phyloP scores from a whole-genome alignment of 371 early-diverging fungal species.

The Encephalitozoon cuniculi region DNA sequence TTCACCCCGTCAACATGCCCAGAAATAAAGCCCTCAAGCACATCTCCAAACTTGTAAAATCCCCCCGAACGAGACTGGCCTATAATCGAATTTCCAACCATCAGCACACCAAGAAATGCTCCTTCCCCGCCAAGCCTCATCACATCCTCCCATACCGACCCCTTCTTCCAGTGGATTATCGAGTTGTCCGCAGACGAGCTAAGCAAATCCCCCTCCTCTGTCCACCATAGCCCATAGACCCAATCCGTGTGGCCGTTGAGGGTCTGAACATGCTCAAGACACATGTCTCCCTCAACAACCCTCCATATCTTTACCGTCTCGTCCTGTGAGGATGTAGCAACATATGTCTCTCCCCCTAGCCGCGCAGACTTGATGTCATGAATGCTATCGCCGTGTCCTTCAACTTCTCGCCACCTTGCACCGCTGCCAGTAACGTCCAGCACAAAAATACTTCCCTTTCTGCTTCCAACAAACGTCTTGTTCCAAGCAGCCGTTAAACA shows the following conservation, averaged over 20 bases:
- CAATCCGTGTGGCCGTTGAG: slow-evolving; percentile 50
- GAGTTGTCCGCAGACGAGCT: slow-evolving; percentile 40
- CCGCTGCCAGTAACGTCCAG: background rate
- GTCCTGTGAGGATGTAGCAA: slow-evolving; percentile 44
- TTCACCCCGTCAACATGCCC: slow-evolving; percentile 45
- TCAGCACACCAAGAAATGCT: slow-evolving; percentile 31
- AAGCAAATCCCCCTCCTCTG: slow-evolving; percentile 14
- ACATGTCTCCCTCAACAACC: background rate
- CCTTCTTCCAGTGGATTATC: slow-evolving; percentile 38
- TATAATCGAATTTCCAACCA: background rate
- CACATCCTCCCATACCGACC: background rate
- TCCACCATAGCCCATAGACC: slow-evolving; percentile 39
- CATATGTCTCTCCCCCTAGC: background rate
- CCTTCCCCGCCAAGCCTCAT: slow-evolving; percentile 15
- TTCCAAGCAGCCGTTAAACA: background rate
- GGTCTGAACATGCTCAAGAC: slow-evolving; percentile 32
- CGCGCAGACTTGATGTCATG: slow-evolving; percentile 10
- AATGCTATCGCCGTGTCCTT: slow-evolving; percentile 41
- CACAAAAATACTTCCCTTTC: slow-evolving; percentile 7
- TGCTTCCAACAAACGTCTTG: slow-evolving; percentile 7
- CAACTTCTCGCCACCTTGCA: background rate
- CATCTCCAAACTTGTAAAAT: slow-evolving; percentile 40
- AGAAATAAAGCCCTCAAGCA: slow-evolving; percentile 11
- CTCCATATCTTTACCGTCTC: slow-evolving; percentile 44
- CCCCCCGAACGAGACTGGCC: slow-evolving; percentile 45